Base-by-base conservation (phyloP, 2,329 filamentous ascomycete species). In the Colletotrichum sp. region DNA sequence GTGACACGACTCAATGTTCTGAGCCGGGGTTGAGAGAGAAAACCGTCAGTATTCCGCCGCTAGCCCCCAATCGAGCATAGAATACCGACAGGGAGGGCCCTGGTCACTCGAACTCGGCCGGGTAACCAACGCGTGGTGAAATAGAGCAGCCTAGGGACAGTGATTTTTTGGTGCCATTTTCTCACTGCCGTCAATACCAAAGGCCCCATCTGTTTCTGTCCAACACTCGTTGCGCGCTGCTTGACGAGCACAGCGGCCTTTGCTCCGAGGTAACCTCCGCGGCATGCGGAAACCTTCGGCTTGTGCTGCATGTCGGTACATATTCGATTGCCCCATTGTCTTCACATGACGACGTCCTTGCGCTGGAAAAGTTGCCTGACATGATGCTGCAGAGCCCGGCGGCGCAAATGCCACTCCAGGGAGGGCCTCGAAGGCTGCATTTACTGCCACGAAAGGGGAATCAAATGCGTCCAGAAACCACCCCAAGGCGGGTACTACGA, bases 391-490 rank as follows among this genome's bases (percentile, higher is more conserved):
- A 77, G 76, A 59, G 65, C 76, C 39, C 76, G 76, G 26, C 75
- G 76, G 75, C 76, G 76, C 44, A 78, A 71, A 57, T 78, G 75
- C 55, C 71, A 77, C 34, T 71, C 64, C 30, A 70, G 66, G 26
- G 67, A 78, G 32, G 75, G 71, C 24, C 80, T 86, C 18, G 90
- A 90, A 3, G 81, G 85, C 21, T 93, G 91, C 78, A 81, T 87
- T 10, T 86, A 91, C 62, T 93, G 91, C 80, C 80, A 82, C 1
- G 87, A 88, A 69, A 86, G 89, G 26, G 82, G 83, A 2, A 80
- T 92, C 3, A 66, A 79, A 1, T 93, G 91, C 81, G 80, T 84
- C 10, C 92, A 91, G 36, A 57, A 63, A 66, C 74, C 76, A 4
- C 76, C 76, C 1, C 67, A 75, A 7, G 76, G 76, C 39, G 76